Percentiles rank a stretch among this genome's conserved stretches.
Evolutionary conservation across 1,139 yeast species (phyloP).

Genomic region (Taiozyma sp.): DNA sequence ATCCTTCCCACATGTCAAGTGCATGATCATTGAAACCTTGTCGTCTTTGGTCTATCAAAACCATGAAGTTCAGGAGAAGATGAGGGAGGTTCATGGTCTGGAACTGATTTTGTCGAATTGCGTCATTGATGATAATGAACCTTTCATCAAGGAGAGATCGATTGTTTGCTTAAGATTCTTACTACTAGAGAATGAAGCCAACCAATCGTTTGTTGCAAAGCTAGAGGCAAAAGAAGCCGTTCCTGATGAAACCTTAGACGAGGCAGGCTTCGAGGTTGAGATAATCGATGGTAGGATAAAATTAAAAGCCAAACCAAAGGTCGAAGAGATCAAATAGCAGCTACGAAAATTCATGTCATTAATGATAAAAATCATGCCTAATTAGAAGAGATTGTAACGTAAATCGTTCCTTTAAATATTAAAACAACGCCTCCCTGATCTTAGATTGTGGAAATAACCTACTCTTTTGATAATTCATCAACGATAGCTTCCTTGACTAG

Average conservation of each 20-base stretch:
- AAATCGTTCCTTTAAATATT: not conserved
- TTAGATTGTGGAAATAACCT: slow-evolving; percentile 13
- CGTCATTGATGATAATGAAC: slow-evolving; percentile 81
- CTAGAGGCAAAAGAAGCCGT: slow-evolving; percentile 53
- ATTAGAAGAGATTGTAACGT: not conserved
- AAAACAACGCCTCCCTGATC: not conserved
- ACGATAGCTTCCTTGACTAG: slow-evolving; percentile 70
- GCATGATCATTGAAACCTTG: slow-evolving; percentile 54
- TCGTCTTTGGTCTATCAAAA: slow-evolving; percentile 49
- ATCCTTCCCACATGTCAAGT: slow-evolving; percentile 54
- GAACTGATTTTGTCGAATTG: slow-evolving; percentile 74
- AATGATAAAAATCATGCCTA: not conserved
- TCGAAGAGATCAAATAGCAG: slow-evolving; percentile 1
- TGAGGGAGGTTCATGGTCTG: slow-evolving; percentile 63
- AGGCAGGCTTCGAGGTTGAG: slow-evolving; percentile 56
- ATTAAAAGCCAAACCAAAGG: slow-evolving; percentile 22
- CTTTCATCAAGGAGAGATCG: slow-evolving; percentile 81
- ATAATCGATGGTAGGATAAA: slow-evolving; percentile 49
- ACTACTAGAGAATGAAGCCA: slow-evolving; percentile 53
- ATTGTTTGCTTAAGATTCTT: slow-evolving; percentile 71
- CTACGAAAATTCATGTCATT: not conserved
- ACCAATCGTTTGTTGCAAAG: slow-evolving; percentile 69
- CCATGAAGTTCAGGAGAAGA: slow-evolving; percentile 54
- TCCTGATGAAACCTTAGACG: slow-evolving; percentile 41
- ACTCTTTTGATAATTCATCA: slow-evolving; percentile 56